Base-by-base conservation (phyloP, 805 yeast species). In the Priceomyces carsonii region DNA sequence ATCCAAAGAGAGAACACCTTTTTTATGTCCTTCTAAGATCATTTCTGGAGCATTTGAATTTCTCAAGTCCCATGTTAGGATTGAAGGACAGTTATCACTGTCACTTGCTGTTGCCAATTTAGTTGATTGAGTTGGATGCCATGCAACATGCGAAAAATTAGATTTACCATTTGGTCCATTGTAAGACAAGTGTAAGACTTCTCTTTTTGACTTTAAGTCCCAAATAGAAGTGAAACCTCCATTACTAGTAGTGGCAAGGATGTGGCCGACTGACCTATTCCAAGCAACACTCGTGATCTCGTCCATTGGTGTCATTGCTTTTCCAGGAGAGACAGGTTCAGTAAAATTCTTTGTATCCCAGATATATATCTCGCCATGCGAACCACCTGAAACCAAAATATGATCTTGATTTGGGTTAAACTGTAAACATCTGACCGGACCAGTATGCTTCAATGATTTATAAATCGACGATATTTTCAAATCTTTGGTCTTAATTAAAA, bases 111-210 rank as follows among this genome's bases (percentile, higher is more conserved):
- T 91, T 18, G 85, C 80, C 40, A 93, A 75, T 56, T 79, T 83
- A 10, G 98, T 91, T 39, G 91, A 79, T 63, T 82, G 82, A 28
- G 75, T 65, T 38, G 99, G 99, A 60, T 93, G 97, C 99, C 99
- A 93, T 39, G 83, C 88, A 9, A 93, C 95, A 41, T 77, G 75
- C 22, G 95, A 79, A 33, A 91, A 73, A 37, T 82, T 82, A 16
- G 89, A 82, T 52, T 83, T 76, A 5, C 57, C 57, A 18, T 43
- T 43, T 8, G 77, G 65, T 6, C 82, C 79, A 15, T 80, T 68
- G 59, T 87, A 86, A 38, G 80, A 75, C 56, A 93, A 72, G 59
- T 88, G 96, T 42, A 93, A 67, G 16, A 91, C 95, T 63, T 91
- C 97, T 53, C 87, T 78, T 56, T 82, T 83, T 26, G 89, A 80